phyloP scores from a whole-genome alignment of 129 eudicot genomes.

The Escallonia rubra region DNA sequence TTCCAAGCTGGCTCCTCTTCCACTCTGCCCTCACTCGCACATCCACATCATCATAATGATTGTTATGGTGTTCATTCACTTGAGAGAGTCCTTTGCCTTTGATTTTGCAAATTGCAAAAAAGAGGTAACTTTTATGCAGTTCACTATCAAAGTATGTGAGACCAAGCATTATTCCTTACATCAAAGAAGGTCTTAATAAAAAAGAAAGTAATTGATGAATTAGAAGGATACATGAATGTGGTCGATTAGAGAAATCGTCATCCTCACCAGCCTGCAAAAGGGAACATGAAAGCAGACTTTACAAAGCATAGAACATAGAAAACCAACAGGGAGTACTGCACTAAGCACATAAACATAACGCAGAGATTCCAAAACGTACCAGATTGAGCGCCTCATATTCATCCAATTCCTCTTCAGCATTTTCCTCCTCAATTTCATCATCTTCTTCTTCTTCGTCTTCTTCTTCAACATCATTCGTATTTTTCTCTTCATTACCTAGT shows the following conservation, averaged over 20 bases:
- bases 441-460: conserved; percentile 49
- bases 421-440: conserved; percentile 72
- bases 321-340: neutral
- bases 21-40: too few species aligned
- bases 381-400: conserved; percentile 34
- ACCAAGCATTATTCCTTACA: neutral
- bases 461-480: conserved; percentile 33
- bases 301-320: neutral
- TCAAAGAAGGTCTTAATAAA: neutral
- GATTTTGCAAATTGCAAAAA: neutral
- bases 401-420: conserved; percentile 56
- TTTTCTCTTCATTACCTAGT: conserved; percentile 47
- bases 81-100: too few species aligned
- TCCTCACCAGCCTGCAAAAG: conserved; percentile 50
- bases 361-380: conserved; percentile 23
- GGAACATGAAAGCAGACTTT: neutral
- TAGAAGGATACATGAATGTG: conserved; percentile 68
- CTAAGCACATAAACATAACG: neutral
- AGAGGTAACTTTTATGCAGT: neutral
- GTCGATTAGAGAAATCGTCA: conserved; percentile 33
- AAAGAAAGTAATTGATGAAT: conserved; percentile 1
- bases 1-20: too few species aligned
- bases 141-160: neutral
- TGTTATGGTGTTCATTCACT: too few species aligned
- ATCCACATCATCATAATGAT: too few species aligned